Percentiles rank a stretch among this genome's conserved stretches.
These are phyloP conservation scores for Pyrenophora seminiperda DNA, from an alignment of 2,329 filamentous ascomycete genomes.

Conservation along the genomic window DNA sequence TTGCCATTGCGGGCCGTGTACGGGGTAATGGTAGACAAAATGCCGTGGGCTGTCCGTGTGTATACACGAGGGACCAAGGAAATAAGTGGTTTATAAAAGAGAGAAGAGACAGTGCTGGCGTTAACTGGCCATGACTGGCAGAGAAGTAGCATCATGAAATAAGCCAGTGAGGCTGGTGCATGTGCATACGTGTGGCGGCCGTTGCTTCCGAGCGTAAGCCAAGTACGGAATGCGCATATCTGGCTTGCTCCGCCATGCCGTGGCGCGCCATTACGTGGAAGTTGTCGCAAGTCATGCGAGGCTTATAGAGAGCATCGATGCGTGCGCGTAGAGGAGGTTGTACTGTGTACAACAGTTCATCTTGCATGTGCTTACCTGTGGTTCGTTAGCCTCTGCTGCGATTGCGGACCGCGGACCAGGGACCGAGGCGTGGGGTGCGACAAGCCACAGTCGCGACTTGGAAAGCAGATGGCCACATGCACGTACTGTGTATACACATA, in stretches of 20 bases:
- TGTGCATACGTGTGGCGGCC: conserved; percentile 35
- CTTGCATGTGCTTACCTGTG: conserved; percentile 25
- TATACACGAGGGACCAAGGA: not conserved
- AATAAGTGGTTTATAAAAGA: not conserved
- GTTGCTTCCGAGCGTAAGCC: conserved; percentile 31
- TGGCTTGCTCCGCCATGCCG: conserved; percentile 37
- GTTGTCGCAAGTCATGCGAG: conserved; percentile 28
- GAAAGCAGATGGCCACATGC: not conserved
- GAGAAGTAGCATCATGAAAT: conserved; percentile 27
- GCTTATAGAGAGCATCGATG: conserved; percentile 1
- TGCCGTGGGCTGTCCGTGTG: not conserved
- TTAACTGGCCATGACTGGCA: conserved; percentile 17
- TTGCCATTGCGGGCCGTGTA: conserved; percentile 36
- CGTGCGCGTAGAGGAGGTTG: not conserved
- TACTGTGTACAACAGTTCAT: conserved; percentile 2
- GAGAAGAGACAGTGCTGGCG: conserved; percentile 11
- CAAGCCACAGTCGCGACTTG: conserved; percentile 32
- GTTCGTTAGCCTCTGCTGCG: conserved; percentile 19
- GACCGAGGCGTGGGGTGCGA: conserved; percentile 32
- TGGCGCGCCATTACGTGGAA: conserved; percentile 40
- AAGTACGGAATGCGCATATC: conserved; percentile 25
- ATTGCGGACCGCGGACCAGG: conserved; percentile 17
- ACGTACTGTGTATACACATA: too few species aligned
- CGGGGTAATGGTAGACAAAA: conserved; percentile 10
- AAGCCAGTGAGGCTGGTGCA: conserved; percentile 38